Base-by-base conservation (phyloP, 768 basidiomycete genomes). In the Dacryopinax primogenitus region DNA sequence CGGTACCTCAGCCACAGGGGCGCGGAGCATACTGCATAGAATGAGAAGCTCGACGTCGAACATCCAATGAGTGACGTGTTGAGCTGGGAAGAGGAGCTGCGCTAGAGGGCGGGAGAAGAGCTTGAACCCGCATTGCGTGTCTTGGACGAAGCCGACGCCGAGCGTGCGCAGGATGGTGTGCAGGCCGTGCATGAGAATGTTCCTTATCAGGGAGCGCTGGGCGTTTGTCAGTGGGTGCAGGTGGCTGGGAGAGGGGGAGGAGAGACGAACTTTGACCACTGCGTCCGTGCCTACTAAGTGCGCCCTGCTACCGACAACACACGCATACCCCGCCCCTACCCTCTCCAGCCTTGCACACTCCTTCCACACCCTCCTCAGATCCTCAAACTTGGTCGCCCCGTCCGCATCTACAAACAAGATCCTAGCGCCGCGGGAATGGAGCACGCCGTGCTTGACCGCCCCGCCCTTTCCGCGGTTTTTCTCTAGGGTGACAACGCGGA, bases 61-160 rank as follows among this genome's bases (percentile, higher is more conserved):
- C 73, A 95, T 93, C 94, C 94, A 97, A 0, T 89, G 87, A 3
- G 87, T 78, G 32, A 95, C 86, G 71, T 90, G 93, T 71, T 95
- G 87, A 1, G 81, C 79, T 0, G 91, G 91, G 75, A 95, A 97
- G 67, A 97, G 85, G 66, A 82, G 82, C 63, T 80, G 83, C 9
- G 92, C 92, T 0, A 92, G 86, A 1, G 79, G 71, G 12, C 92
- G 89, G 16, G 92, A 86, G 76, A 95, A 94, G 30, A 97, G 83
- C 74, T 97, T 97, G 84, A 97, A 97, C 33, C 94, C 94, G 72
- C 94, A 96, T 73, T 96, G 94, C 18, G 94, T 97, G 77, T 96
- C 93, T 28, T 90, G 84, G 67, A 95, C 88, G 71, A 91, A 86
- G 7, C 87, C 87, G 1, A 93, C 92, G 58, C 94, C 93, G 33